phyloP scores from a whole-genome alignment of 495 filamentous ascomycete genomes.

The Massariosphaeria phaeospora region DNA sequence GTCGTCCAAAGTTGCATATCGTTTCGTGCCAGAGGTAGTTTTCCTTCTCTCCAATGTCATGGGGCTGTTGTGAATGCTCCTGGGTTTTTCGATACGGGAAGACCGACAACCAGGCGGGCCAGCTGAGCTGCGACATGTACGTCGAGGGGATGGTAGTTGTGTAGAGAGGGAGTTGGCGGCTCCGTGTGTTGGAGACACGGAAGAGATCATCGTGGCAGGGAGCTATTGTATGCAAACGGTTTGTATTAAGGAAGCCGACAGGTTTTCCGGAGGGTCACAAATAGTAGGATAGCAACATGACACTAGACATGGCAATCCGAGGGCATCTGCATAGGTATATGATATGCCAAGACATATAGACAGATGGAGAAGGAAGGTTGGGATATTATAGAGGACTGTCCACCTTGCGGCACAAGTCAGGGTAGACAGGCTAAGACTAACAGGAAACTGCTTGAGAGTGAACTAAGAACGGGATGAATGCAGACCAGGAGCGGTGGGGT shows the following conservation, averaged over 20 bases:
- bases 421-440: conserved; percentile 19
- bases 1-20: conserved; percentile 31
- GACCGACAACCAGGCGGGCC: conserved; percentile 16
- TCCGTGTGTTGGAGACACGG: conserved; percentile 13
- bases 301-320: conserved; percentile 7
- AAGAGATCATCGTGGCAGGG: conserved; percentile 14
- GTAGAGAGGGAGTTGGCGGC: conserved; percentile 13
- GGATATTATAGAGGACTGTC: conserved; percentile 6
- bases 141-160: conserved; percentile 23
- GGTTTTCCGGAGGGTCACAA: conserved; percentile 5
- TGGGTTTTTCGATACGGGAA: conserved; percentile 31
- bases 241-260: not conserved
- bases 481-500: conserved; percentile 23
- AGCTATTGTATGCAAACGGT: conserved; percentile 4
- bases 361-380: conserved; percentile 26
- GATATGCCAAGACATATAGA: conserved; percentile 32
- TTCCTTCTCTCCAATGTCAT: conserved; percentile 25
- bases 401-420: conserved; percentile 28
- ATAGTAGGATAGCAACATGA: conserved; percentile 3
- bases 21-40: conserved; percentile 26
- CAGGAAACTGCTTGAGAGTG: conserved; percentile 14
- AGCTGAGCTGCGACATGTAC: conserved; percentile 23
- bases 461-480: conserved; percentile 25
- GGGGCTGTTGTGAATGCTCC: conserved; percentile 33
- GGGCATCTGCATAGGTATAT: conserved; percentile 34